phyloP scores from a whole-genome alignment of 352 stramenopile genomes.

The Phytopythium chamaehyphon region DNA sequence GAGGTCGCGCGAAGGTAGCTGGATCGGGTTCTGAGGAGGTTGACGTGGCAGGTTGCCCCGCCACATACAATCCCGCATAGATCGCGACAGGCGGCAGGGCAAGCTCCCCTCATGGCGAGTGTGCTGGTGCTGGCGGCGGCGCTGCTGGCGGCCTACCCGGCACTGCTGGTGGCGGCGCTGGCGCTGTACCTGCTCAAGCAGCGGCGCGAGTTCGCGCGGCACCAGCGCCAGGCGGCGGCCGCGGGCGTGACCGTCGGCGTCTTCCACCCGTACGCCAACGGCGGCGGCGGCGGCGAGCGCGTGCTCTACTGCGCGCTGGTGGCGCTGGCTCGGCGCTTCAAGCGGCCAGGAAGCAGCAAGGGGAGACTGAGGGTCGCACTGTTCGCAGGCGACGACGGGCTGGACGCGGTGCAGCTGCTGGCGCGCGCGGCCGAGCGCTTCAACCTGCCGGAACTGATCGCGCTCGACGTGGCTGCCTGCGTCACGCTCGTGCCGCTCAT shows the following conservation, averaged over 20 bases:
- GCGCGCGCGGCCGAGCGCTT: constrained; percentile 78
- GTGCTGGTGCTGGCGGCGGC: constrained; percentile 8
- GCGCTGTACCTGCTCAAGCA: constrained; percentile 32
- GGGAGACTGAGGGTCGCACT: constrained; percentile 38
- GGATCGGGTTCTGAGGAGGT: too few relatives aligned
- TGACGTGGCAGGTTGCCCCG: too few relatives aligned
- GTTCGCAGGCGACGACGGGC: constrained; percentile 78
- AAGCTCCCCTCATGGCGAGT: background rate
- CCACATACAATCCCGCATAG: background rate
- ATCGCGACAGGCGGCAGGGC: background rate
- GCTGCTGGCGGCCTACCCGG: constrained; percentile 19
- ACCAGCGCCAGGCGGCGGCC: constrained; percentile 15
- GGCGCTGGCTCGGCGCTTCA: constrained; percentile 63
- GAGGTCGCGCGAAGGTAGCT: too few relatives aligned
- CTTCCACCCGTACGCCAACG: constrained; percentile 95
- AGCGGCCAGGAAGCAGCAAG: constrained; percentile 9
- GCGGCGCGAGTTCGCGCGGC: constrained; percentile 33
- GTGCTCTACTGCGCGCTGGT: constrained; percentile 97
- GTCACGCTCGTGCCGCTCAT: constrained; percentile 76
- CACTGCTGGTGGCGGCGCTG: constrained; percentile 13
- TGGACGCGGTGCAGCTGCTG: constrained; percentile 68
- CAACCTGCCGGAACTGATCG: constrained; percentile 71
- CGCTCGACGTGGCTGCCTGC: constrained; percentile 38
- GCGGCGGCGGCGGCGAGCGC: constrained; percentile 96
- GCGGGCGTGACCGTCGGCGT: constrained; percentile 69